Conservation (phyloP, 2,329 filamentous ascomycete genomes). For the Sporothrix curviconia region DNA sequence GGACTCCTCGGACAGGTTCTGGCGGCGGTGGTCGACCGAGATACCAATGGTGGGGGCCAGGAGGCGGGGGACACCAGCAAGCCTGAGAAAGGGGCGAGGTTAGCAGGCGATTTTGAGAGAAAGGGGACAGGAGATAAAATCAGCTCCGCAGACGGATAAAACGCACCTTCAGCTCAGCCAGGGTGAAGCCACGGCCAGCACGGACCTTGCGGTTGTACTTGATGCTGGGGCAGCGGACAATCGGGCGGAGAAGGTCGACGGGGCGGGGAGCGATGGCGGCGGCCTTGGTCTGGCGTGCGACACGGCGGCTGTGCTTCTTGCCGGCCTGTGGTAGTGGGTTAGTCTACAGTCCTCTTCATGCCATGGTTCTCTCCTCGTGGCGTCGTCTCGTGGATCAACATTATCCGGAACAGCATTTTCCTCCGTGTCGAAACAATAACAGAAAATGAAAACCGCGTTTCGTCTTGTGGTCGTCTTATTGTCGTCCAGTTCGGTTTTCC, state of each 20-base stretch:
- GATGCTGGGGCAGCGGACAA: conserved; percentile 95
- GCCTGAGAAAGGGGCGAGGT: conserved; percentile 53
- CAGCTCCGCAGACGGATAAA: not conserved
- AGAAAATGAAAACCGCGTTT: too few relatives aligned
- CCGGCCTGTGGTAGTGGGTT: conserved; percentile 60
- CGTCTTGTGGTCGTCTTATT: too few relatives aligned
- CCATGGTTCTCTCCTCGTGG: not conserved
- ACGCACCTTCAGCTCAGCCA: conserved; percentile 93
- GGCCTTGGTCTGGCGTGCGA: conserved; percentile 90
- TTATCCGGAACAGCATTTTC: not conserved
- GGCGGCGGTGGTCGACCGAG: conserved; percentile 89
- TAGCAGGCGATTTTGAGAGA: not conserved
- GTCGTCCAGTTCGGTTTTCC: too few relatives aligned
- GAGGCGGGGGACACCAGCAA: conserved; percentile 89
- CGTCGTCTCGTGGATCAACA: too few relatives aligned
- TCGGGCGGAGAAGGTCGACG: conserved; percentile 90
- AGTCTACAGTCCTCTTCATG: not conserved
- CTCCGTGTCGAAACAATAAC: too few relatives aligned
- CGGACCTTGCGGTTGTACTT: conserved; percentile 99
- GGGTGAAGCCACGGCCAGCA: conserved; percentile 93
- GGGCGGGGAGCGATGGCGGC: conserved; percentile 91
- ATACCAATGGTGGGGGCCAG: conserved; percentile 95
- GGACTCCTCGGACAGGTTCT: conserved; percentile 95
- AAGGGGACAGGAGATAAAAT: not conserved
- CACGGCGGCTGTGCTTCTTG: conserved; percentile 88